Evolutionary conservation across 1,284 basidiomycete genomes (phyloP).

Genomic region (Tremellales sp.): DNA sequence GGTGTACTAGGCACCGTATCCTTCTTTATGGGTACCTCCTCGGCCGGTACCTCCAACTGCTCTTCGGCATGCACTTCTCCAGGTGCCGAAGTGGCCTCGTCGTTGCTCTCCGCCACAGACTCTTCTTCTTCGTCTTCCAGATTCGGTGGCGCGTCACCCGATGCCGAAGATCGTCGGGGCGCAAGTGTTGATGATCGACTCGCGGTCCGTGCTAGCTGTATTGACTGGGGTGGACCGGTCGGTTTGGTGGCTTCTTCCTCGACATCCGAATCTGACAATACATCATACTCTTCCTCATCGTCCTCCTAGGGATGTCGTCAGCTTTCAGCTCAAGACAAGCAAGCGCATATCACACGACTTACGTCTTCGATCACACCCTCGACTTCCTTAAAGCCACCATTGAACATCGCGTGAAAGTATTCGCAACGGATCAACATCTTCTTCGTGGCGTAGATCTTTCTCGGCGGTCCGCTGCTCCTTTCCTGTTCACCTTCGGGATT

Average conservation of each 20-base stretch:
- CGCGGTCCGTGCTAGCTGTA: slow-evolving; percentile 15
- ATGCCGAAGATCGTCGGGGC: slow-evolving; percentile 9
- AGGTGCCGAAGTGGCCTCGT: neutral
- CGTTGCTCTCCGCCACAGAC: neutral
- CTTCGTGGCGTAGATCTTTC: slow-evolving; percentile 55
- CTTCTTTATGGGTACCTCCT: slow-evolving; percentile 2
- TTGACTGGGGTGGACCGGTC: slow-evolving; percentile 3
- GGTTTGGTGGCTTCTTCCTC: slow-evolving; percentile 39
- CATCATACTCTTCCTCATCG: slow-evolving; percentile 28
- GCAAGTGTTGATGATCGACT: slow-evolving; percentile 11
- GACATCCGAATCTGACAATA: slow-evolving; percentile 44
- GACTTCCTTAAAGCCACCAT: slow-evolving; percentile 41
- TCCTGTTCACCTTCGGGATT: slow-evolving; percentile 2
- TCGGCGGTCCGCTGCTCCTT: slow-evolving; percentile 4
- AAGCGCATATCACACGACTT: slow-evolving; percentile 2
- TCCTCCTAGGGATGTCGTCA: slow-evolving; percentile 20
- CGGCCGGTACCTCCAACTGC: slow-evolving; percentile 9
- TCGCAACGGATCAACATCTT: slow-evolving; percentile 66
- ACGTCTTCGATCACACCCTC: slow-evolving; percentile 29
- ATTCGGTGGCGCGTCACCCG: slow-evolving; percentile 7
- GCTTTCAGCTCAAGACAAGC: neutral
- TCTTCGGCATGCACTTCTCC: slow-evolving; percentile 13
- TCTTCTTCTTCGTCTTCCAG: slow-evolving; percentile 1
- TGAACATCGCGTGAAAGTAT: slow-evolving; percentile 59
- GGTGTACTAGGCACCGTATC: neutral